Base-by-base conservation (phyloP, 108 stramenopile species). In the Nitzschia sp. region DNA sequence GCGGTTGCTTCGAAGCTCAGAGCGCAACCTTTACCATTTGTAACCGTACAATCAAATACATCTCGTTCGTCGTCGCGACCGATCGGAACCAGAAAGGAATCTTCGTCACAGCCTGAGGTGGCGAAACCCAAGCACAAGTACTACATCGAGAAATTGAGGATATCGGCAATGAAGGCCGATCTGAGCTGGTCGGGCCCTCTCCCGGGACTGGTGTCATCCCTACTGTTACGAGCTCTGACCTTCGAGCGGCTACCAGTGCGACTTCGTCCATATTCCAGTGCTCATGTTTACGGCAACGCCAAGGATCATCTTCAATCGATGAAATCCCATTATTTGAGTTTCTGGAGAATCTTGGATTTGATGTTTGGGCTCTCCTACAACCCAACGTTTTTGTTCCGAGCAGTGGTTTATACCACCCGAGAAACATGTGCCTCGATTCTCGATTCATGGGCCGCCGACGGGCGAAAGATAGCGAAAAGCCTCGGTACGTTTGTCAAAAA, bases 141-240 rank as follows among this genome's bases (percentile, higher is more conserved):
- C 31, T 85, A 89, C 68, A 77, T 89, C 28, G 84, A 89, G 36
- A 70, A 68, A 21, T 27, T 85, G n/a, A 66, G 58, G 36, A 79
- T 89, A 41, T 83, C 84, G 11, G 66, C 75, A 9, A 63, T 81
- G 9, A 79, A 62, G 52, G 65, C 81, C 15, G 78, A 89, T 41
- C 59, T 89, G 15, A 82, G 81, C 47, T 89, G 83, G 76, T 78
- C 84, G n/a, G 81, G 81, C 6, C 45, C 67, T 41, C 69, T 80
- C 15, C 81, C 82, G 11, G 62, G 52, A 45, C 34, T 64, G 2
- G 36, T 83, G 35, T 76, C 69, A 4, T 29, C 54, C 9, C 68
- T 76, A 27, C 50, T 83, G 31, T 54, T 70, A 31, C 81, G 80
- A 22, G 78, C 84, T 3, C 63, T 83, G 74, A 79, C 73, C 8